Evolutionary conservation across 148 eudicot genomes (phyloP).

Genomic region (Vaccinium darrowii): DNA sequence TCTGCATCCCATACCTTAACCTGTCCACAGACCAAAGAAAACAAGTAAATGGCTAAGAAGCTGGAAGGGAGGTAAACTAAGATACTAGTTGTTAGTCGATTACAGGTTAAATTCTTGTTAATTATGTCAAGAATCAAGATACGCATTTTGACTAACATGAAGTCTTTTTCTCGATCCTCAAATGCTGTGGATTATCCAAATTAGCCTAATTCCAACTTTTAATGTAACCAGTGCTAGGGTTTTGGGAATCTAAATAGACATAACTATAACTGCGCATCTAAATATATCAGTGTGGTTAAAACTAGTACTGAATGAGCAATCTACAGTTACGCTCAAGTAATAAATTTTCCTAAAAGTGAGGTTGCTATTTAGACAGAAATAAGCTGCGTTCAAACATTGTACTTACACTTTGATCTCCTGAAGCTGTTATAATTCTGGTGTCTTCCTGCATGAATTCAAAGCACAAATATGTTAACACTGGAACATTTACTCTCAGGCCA

Average conservation of each 20-base stretch:
- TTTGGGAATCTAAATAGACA: background rate
- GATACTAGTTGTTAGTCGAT: background rate
- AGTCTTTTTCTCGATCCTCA: background rate
- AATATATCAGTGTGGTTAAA: background rate
- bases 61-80: background rate
- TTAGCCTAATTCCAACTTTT: background rate
- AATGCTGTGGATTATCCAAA: background rate
- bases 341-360: background rate
- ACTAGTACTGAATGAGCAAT: background rate
- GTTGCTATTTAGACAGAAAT: background rate
- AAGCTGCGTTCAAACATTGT: constrained; percentile 4
- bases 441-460: constrained; percentile 58
- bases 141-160: background rate
- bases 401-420: constrained; percentile 91
- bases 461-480: background rate
- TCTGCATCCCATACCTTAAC: constrained; percentile 85
- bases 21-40: constrained; percentile 34
- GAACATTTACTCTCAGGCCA: background rate
- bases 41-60: constrained; percentile 8
- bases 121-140: background rate
- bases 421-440: constrained; percentile 68
- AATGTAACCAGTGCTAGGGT: background rate
- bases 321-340: background rate
- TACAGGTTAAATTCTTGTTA: background rate
- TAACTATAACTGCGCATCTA: background rate